A percentile compares a stretch with the other conserved stretches of the same genome.
Conservation (phyloP, 495 filamentous ascomycete species). For the Penicillium angulare region DNA sequence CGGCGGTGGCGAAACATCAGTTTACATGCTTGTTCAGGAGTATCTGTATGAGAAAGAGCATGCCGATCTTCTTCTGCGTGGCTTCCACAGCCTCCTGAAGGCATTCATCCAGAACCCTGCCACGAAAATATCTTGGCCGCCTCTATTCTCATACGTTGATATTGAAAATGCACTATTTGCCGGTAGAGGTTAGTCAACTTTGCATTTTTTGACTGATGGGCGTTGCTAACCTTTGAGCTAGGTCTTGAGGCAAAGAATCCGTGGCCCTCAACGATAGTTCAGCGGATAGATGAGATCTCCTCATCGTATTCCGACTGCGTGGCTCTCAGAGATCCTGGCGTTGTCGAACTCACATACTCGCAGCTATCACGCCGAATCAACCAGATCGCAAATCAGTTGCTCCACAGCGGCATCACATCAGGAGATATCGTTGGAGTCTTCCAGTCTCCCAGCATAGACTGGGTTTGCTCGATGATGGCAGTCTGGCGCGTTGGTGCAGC, state of each 20-base stretch:
- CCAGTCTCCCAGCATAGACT: constrained; percentile 33
- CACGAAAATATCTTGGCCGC: constrained; percentile 18
- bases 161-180: constrained; percentile 7
- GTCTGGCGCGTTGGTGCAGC: constrained; percentile 45
- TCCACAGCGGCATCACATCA: constrained; percentile 20
- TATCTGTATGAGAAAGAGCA: constrained; percentile 23
- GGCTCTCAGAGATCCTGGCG: constrained; percentile 12
- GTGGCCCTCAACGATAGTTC: constrained; percentile 36
- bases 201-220: neutral
- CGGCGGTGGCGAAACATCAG: constrained; percentile 6
- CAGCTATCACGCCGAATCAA: constrained; percentile 1
- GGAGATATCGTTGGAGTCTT: constrained; percentile 18
- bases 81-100: constrained; percentile 27
- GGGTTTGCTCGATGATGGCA: constrained; percentile 50
- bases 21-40: constrained; percentile 18
- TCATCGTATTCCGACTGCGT: constrained; percentile 1
- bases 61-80: constrained; percentile 25
- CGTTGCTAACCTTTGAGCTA: constrained; percentile 1
- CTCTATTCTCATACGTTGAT: constrained; percentile 7
- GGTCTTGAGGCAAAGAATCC: constrained; percentile 14
- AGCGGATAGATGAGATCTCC: constrained; percentile 30
- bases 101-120: constrained; percentile 22
- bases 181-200: constrained; percentile 15
- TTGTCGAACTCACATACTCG: constrained; percentile 14
- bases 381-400: constrained; percentile 18